Evolutionary conservation across 2,329 filamentous ascomycete species (phyloP), one percentile per base, ranked within the genome.

Genomic region (Cercospora zeina): DNA sequence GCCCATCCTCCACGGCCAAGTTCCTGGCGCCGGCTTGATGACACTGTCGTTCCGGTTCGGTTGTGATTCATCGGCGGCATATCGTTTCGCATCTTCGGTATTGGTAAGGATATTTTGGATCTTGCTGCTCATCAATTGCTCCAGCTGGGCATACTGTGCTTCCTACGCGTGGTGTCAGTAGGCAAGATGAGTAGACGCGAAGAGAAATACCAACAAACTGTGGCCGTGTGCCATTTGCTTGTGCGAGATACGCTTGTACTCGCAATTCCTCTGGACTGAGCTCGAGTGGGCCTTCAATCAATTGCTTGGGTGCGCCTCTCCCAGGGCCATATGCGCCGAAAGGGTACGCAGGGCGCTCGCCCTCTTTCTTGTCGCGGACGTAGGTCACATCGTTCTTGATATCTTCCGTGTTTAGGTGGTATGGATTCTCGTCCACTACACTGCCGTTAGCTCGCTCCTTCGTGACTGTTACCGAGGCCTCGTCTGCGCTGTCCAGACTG

Each of bases 251-350:
- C 72, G 91, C 88, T 21, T 80, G 78, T 30, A 93, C 73, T 54
- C 92, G 85, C 73, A 96, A 84, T 76, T 97, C 93, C 75, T 97
- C 93, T 42, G 89, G 89, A 71, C 91, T 96, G 74, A 92, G 89
- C 75, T 97, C 93, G 16, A 92, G 84, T 5, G 85, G 81, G 1
- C 91, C 92, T 57, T 91, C 91, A 70, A 96, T 93, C 0, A 97
- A 82, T 76, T 96, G 91, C 16, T 86, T 85, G 0, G 93, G 93
- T 1, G 89, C 86, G 69, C 92, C 85, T 70, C 81, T 83, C 3
- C 89, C 89, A 0, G 93, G 92, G 0, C 87, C 90, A 75, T 96
- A 97, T 21, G 89, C 84, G 1, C 93, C 96, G 24, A 97, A 83
- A 4, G 95, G 88, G 89, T 93, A 97, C 80, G 85, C 78, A 16